Evolutionary conservation across 2,329 filamentous ascomycete species (phyloP), one percentile per base, ranked within the genome.

Genomic region (Hymenoscyphus infarciens): DNA sequence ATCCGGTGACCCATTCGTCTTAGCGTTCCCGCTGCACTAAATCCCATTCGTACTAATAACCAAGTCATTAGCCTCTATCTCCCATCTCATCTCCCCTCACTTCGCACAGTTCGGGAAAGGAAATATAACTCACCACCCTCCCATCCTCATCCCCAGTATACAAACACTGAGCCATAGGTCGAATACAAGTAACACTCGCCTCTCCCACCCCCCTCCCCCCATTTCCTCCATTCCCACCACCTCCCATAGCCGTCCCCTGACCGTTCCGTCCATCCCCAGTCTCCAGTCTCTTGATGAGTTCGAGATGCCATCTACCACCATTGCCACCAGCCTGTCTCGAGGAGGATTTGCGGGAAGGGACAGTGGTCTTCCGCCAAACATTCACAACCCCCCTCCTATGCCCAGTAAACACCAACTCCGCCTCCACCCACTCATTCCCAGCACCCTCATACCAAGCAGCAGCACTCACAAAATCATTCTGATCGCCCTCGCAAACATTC

Each of bases 141-240:
- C 95, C 95, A 67, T 92, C 89, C 67, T 98, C 95, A 78, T 98
- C 95, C 2, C 94, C 95, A 0, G 93, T 97, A 76, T 97, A 98
- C 10, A 98, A 87, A 65, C 88, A 83, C 66, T 89, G 87, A 60
- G 91, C 86, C 83, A 93, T 90, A 2, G 94, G 90, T 62, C 90
- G 82, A 59, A 99, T 90, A 73, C 90, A 96, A 42, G 90, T 96
- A 64, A 98, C 93, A 0, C 88, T 87, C 1, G 89, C 87, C 0
- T 80, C 79, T 66, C 85, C 86, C 5, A 64, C 64, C 55, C 64
- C 64, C 13, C 55, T 60, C 8, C 55, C 63, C 1, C 60, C 59
- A 74, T 80, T 79, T 66, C 85, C 86, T 55, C 64, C 64, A 11
- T 53, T 59, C 16, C 56, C 64, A 1, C 60, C 59, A 74, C 77